Evolutionary conservation across 176 grass and related monocot genomes (phyloP), one percentile per base, ranked within the genome.

Genomic region (Oryza meridionalis): DNA sequence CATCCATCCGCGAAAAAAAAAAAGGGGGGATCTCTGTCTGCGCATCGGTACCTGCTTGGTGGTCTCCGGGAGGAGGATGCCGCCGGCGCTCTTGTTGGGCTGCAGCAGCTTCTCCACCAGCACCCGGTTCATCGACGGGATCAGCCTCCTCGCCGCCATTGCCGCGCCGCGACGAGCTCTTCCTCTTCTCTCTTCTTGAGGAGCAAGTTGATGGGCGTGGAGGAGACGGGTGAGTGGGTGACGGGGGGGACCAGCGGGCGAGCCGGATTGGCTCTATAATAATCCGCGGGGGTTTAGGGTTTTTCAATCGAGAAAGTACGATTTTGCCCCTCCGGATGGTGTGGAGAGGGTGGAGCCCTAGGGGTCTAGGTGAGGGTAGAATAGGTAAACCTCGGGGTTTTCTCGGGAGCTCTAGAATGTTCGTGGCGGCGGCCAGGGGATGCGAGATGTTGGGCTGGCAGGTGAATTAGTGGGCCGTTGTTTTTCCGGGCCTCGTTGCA

Each of bases 71-170:
- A 94, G 94, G 69, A 97, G 87, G 90, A 97, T 87, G 68, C 92
- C 92, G 25, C 85, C 85, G 79, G 19, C 85, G 80, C 83, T 97
- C 90, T 86, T 97, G 73, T 85, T 94, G 22, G 92, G 92, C 35
- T 82, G 88, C 81, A 92, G 73, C 69, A 97, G 89, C 83, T 90
- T 97, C 88, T 97, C 90, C 40, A 94, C 83, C 38, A 97, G 90
- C 45, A 97, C 88, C 79, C 92, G 77, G 78, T 94, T 97, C 40
- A 97, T 73, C 38, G 85, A 85, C 51, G 94, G 94, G 71, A 94
- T 86, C 49, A 97, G 75, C 68, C 90, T 87, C 85, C 76, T 97
- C 68, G 94, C 91, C 68, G 94, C 91, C 94, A 94, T 94, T 35
- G 84, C 26, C 45, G 71, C 32, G 59, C 10, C 15, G 25, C 35